Conservation (phyloP, 2,329 filamentous ascomycete species). For the Camillea tinctor region DNA sequence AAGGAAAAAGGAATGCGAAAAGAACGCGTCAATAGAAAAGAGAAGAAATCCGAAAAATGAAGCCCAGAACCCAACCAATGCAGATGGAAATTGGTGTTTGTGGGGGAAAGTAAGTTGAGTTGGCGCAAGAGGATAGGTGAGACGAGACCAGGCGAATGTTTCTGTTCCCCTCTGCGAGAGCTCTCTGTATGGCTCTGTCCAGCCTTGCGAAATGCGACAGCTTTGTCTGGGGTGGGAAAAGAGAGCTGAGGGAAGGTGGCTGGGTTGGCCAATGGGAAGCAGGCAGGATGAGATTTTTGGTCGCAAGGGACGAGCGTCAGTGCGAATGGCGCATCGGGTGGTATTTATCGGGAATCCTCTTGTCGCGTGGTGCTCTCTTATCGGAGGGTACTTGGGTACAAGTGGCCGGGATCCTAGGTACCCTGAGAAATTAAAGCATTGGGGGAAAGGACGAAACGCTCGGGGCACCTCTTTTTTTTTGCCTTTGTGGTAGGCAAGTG, state of each 20-base stretch:
- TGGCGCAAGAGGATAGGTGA: conserved; percentile 3
- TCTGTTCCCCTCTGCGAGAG: conserved; percentile 1
- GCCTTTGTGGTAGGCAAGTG: neutral
- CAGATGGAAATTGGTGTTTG: neutral
- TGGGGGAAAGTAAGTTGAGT: neutral
- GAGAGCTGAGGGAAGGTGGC: neutral
- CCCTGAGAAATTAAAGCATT: conserved; percentile 9
- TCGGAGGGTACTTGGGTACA: neutral
- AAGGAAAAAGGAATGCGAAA: neutral
- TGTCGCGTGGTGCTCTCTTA: conserved; percentile 1
- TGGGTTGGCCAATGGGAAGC: conserved; percentile 15
- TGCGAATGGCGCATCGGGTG: conserved; percentile 11
- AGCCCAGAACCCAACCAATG: conserved; percentile 1
- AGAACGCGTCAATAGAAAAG: neutral
- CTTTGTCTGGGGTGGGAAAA: conserved; percentile 1
- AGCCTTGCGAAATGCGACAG: conserved; percentile 25
- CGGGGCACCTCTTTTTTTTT: neutral
- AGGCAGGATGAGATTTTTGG: conserved; percentile 12
- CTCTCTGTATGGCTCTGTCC: conserved; percentile 11
- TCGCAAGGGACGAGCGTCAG: conserved; percentile 14
- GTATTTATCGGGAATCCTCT: conserved; percentile 11
- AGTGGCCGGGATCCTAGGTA: neutral
- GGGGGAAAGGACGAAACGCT: neutral
- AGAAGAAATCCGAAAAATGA: neutral
- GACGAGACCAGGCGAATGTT: neutral